Conservation (phyloP, 805 yeast genomes). For the Blastobotrys peoriensis region DNA sequence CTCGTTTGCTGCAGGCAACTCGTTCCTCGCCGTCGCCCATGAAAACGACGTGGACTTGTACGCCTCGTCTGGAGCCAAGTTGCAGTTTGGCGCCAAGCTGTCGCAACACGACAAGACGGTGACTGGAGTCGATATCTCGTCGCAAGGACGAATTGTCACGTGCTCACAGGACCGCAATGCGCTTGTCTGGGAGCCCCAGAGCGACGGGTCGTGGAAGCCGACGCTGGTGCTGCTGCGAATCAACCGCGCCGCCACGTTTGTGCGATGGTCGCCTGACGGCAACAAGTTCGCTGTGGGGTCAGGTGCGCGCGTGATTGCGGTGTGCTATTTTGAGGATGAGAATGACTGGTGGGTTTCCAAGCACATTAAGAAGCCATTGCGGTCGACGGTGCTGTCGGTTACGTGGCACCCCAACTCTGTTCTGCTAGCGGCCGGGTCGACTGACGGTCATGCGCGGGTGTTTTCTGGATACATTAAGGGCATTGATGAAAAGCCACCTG, state of each 20-base stretch:
- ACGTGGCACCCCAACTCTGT: constrained; percentile 95
- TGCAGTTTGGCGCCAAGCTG: constrained; percentile 59
- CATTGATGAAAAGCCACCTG: constrained; percentile 73
- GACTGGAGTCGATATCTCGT: constrained; percentile 88
- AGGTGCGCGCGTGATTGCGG: constrained; percentile 88
- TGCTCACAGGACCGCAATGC: constrained; percentile 98
- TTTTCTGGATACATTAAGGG: constrained; percentile 87
- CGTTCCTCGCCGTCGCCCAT: constrained; percentile 73
- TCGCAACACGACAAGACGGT: constrained; percentile 88
- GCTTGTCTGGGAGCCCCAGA: constrained; percentile 82
- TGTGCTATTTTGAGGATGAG: constrained; percentile 91
- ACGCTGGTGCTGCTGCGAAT: constrained; percentile 88
- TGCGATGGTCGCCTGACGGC: constrained; percentile 95
- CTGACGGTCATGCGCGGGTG: constrained; percentile 88
- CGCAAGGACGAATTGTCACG: constrained; percentile 85
- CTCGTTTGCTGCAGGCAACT: constrained; percentile 66
- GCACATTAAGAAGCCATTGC: constrained; percentile 92
- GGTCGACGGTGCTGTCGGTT: constrained; percentile 74
- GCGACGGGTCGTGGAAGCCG: constrained; percentile 65
- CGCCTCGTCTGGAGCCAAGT: constrained; percentile 47
- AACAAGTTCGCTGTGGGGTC: constrained; percentile 95
- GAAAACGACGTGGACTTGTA: constrained; percentile 72
- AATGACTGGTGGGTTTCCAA: constrained; percentile 99
- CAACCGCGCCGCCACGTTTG: constrained; percentile 91
- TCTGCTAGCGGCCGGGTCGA: constrained; percentile 80